Conservation (phyloP, 2,329 filamentous ascomycete species). For the Sarocladium oryzae region DNA sequence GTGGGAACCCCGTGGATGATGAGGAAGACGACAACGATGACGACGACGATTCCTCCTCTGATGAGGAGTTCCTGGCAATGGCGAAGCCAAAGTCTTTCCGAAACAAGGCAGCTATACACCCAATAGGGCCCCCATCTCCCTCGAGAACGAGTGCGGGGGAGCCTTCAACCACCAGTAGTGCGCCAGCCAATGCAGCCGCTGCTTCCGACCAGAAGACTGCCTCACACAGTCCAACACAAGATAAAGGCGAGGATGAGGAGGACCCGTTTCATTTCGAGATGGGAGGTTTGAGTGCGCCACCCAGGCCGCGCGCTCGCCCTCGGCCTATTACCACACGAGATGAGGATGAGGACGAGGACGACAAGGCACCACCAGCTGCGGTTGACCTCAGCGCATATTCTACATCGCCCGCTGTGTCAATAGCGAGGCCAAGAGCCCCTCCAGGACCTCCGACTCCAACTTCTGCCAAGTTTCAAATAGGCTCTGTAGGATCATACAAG, state of each 20-base stretch:
- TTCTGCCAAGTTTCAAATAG: constrained; percentile 27
- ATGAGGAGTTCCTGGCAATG: constrained; percentile 36
- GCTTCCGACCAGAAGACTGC: not conserved
- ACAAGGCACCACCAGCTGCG: constrained; percentile 19
- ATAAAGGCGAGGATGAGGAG: constrained; percentile 27
- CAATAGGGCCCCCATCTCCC: constrained; percentile 7
- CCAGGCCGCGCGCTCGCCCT: constrained; percentile 15
- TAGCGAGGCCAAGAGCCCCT: constrained; percentile 23
- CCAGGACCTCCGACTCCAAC: constrained; percentile 24
- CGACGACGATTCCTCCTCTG: constrained; percentile 28
- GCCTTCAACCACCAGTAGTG: not conserved
- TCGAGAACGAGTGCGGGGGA: not conserved
- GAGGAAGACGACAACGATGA: no score
- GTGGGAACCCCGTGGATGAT: constrained; percentile 14
- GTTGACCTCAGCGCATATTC: constrained; percentile 22
- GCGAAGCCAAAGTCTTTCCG: constrained; percentile 26
- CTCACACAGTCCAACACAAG: constrained; percentile 4
- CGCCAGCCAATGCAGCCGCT: not conserved
- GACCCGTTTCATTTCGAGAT: constrained; percentile 42
- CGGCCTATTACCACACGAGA: not conserved
- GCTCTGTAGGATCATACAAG: constrained; percentile 47
- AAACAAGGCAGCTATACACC: constrained; percentile 20
- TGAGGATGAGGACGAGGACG: constrained; percentile 12
- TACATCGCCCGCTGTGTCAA: constrained; percentile 38
- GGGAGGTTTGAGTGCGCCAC: constrained; percentile 25